These are phyloP conservation scores for Dipodascopsis tothii DNA, from an alignment of 805 yeast species.

Conservation along the genomic window DNA sequence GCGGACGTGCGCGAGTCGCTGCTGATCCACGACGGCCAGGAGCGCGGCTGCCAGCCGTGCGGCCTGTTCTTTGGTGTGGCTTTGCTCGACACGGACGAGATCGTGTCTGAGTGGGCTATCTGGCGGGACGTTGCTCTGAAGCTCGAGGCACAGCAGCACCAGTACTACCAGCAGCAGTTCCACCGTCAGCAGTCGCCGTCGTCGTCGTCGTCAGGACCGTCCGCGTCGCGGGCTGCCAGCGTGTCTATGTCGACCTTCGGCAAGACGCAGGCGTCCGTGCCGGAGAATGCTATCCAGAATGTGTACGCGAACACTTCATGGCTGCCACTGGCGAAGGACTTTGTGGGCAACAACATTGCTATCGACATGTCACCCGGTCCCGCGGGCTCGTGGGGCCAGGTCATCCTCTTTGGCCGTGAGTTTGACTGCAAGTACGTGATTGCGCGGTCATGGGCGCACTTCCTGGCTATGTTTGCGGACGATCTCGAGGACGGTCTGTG, in stretches of 20 bases:
- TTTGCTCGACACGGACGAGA: constrained; percentile 70
- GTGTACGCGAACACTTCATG: constrained; percentile 84
- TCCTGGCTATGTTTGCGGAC: constrained; percentile 70
- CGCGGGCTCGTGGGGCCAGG: constrained; percentile 78
- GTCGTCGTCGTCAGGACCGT: constrained; percentile 11
- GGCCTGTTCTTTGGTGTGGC: constrained; percentile 77
- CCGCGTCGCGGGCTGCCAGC: constrained; percentile 27
- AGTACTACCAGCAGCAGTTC: constrained; percentile 6
- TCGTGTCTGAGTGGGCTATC: constrained; percentile 68
- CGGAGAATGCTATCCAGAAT: constrained; percentile 64
- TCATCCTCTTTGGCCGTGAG: constrained; percentile 88
- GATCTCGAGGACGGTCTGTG: constrained; percentile 82
- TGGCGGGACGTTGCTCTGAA: constrained; percentile 67
- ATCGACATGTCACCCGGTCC: constrained; percentile 80
- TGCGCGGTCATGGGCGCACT: constrained; percentile 85
- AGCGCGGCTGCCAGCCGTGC: constrained; percentile 60
- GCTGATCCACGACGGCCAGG: constrained; percentile 87
- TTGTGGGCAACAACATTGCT: constrained; percentile 85
- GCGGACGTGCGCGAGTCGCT: constrained; percentile 72
- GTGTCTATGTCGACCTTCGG: constrained; percentile 27
- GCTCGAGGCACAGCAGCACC: constrained; percentile 23
- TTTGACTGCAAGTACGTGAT: constrained; percentile 82
- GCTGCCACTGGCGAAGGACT: constrained; percentile 87
- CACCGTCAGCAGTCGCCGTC: constrained; percentile 18
- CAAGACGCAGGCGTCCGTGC: constrained; percentile 58